These are phyloP conservation scores for Penicillium italicum DNA, from an alignment of 2,329 filamentous ascomycete genomes.

Conservation along the genomic window DNA sequence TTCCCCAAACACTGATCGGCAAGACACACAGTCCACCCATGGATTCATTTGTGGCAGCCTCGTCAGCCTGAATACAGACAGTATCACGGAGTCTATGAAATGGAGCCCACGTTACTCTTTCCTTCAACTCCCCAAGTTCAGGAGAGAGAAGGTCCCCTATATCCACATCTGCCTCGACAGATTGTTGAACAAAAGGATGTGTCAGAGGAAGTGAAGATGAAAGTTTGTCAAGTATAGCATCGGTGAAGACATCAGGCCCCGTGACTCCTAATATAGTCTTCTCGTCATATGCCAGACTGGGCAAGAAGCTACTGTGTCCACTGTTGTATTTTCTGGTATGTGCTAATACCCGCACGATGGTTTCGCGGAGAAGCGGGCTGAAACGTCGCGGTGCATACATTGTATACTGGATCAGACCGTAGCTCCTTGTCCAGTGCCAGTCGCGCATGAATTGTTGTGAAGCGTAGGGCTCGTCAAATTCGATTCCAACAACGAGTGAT, in stretches of 20 bases:
- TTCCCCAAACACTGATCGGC: slow-evolving; percentile 63
- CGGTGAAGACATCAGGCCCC: slow-evolving; percentile 35
- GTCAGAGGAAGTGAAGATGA: slow-evolving; percentile 27
- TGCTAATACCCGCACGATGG: slow-evolving; percentile 31
- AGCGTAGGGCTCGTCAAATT: slow-evolving; percentile 38
- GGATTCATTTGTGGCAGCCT: slow-evolving; percentile 47
- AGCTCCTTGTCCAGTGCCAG: slow-evolving; percentile 36
- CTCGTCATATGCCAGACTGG: slow-evolving; percentile 21
- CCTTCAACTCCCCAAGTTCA: not conserved
- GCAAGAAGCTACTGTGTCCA: slow-evolving; percentile 11
- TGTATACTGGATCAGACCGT: slow-evolving; percentile 35
- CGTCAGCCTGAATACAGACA: slow-evolving; percentile 25
- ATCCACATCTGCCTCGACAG: slow-evolving; percentile 20
- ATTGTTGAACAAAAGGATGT: slow-evolving; percentile 26
- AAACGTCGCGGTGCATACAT: slow-evolving; percentile 37
- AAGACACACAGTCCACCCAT: slow-evolving; percentile 85
- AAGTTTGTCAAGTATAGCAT: slow-evolving; percentile 31
- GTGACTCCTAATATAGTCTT: slow-evolving; percentile 31
- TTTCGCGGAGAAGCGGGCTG: slow-evolving; percentile 32
- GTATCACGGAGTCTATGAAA: slow-evolving; percentile 27
- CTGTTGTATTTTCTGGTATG: slow-evolving; percentile 29
- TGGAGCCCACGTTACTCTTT: slow-evolving; percentile 34
- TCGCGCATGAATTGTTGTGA: slow-evolving; percentile 28
- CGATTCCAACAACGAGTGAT: slow-evolving; percentile 33
- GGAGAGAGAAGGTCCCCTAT: slow-evolving; percentile 18